Conservation (phyloP, 2,329 filamentous ascomycete genomes). For the Fonsecaea pugnacius region DNA sequence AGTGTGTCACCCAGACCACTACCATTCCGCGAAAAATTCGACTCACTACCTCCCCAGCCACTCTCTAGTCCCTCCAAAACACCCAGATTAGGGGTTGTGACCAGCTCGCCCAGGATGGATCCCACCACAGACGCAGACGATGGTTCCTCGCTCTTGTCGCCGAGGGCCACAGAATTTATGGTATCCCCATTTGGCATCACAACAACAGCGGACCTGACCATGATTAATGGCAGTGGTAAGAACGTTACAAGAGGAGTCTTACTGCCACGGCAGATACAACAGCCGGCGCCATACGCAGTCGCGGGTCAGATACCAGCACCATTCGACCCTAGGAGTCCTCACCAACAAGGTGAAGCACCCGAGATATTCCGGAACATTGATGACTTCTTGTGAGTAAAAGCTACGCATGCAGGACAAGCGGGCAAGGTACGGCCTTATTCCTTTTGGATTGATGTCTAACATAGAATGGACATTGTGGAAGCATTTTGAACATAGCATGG, state of each 20-base stretch:
- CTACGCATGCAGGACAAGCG: conserved; percentile 13
- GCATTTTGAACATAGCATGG: conserved; percentile 32
- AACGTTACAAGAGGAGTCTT: conserved; percentile 17
- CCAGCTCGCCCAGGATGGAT: conserved; percentile 42
- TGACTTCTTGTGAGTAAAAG: conserved; percentile 34
- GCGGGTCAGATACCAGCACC: conserved; percentile 18
- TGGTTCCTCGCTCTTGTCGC: conserved; percentile 50
- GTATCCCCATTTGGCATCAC: conserved; percentile 45
- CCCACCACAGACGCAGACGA: conserved; percentile 47
- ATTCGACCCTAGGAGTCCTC: conserved; percentile 38
- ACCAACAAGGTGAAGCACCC: conserved; percentile 33
- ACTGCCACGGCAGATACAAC: conserved; percentile 20
- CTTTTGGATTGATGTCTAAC: conserved; percentile 31
- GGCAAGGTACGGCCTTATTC: conserved; percentile 5
- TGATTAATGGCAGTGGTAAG: background rate
- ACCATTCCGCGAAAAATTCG: conserved; percentile 36
- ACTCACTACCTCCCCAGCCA: conserved; percentile 24
- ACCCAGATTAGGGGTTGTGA: conserved; percentile 35
- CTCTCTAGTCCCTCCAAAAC: conserved; percentile 34
- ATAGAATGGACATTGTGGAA: conserved; percentile 22
- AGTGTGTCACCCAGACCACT: conserved; percentile 36
- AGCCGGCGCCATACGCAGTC: conserved; percentile 2
- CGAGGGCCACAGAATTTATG: conserved; percentile 50
- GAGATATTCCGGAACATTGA: conserved; percentile 39
- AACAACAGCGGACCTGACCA: conserved; percentile 43